Evolutionary conservation across 2,329 filamentous ascomycete species (phyloP), one percentile per base, ranked within the genome.

Genomic region (Aspergillus sp.): DNA sequence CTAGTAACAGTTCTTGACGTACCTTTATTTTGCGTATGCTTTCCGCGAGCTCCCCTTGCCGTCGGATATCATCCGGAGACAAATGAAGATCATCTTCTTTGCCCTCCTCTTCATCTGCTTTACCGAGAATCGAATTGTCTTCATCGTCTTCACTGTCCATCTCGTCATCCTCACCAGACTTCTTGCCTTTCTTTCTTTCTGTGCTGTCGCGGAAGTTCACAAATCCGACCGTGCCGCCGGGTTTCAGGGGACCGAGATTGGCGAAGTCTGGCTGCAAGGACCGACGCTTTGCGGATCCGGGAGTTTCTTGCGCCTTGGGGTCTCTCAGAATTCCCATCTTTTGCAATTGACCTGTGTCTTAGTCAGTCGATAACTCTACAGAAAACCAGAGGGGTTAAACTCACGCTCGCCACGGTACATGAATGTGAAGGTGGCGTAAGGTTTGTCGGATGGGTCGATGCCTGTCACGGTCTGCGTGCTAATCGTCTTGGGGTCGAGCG

Each of bases 401-500:
- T 82, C 82, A 96, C 94, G 90, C 74, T 97, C 91, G 75, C 95
- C 95, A 63, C 95, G 87, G 76, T 99, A 99, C 79, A 98, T 92
- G 76, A 99, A 99, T 28, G 96, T 98, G 76, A 99, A 99, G 8
- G 91, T 89, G 4, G 95, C 95, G 78, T 97, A 99, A 3, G 96
- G 95, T 78, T 94, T 95, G 64, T 98, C 94, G 19, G 93, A 92
- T 0, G 92, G 91, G 75, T 99, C 95, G 64, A 98, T 96, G 17
- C 94, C 95, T 8, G 95, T 98, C n/a, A 99, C 95, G 0, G 95
- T 99, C 79, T 99, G 95, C 2, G 95, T 99, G 73, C 93, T 98
- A 73, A 99, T 99, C 2, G 92, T 92, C 79, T 97, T 97, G 0
- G 94, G 94, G 79, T 98, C 96, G 56, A 97, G 83, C 1, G 92